Evolutionary conservation across 1,139 yeast species (phyloP), one percentile per base, ranked within the genome.

Genomic region (Yamadazyma jaroonii): DNA sequence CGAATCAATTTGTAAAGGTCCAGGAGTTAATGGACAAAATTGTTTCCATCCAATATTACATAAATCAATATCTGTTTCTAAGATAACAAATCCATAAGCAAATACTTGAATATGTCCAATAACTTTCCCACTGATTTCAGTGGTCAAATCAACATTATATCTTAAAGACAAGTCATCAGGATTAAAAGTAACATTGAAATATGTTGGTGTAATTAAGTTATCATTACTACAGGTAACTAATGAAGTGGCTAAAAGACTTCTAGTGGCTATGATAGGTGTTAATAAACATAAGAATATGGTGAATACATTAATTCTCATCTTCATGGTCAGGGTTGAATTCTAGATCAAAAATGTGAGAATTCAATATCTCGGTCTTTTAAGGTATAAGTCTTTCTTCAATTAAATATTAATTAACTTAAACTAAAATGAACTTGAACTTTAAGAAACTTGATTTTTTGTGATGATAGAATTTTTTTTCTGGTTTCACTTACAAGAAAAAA

Each of bases 21-120:
- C 92, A 0, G 92, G 88, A 47, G 67, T 79, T 30, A 84, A 57
- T 1, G 92, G 92, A 62, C 94, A 84, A 53, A 84, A 84, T 59
- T 84, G 92, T 53, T 81, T 83, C 86, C 89, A 81, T 15, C 78
- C 79, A 41, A 82, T 55, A 13, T 51, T 35, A 63, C 94, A 84
- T 48, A 81, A 53, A 49, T 83, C 74, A 36, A 84, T 59, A 5
- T 56, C 54, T 48, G 68, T 64, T 9, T 72, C 64, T 45, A 84
- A 80, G 52, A 84, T 72, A 38, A 67, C 58, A 60, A 84, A 82
- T 1, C 94, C 94, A 54, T 84, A 84, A 4, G 92, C 94, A 51
- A 78, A 83, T 13, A 84, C 86, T 38, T 74, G 76, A 23, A 81
- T 66, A 38, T 74, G 72, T 3, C 88, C 92, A 25, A 53, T 52